Conservation (phyloP, 768 basidiomycete genomes). For the Strobilomyces confusus region DNA sequence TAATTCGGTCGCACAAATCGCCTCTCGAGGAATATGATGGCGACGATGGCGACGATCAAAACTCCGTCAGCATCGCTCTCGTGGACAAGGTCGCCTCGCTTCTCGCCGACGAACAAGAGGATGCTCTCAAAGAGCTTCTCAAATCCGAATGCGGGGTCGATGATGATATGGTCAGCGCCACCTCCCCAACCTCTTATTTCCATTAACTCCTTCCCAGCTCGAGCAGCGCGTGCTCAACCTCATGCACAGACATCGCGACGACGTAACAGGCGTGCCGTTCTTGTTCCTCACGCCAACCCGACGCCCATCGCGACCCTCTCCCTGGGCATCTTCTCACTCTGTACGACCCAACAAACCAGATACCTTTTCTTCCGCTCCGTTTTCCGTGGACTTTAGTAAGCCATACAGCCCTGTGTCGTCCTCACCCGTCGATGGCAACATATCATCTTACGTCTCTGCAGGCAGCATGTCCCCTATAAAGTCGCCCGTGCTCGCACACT, state of each 20-base stretch:
- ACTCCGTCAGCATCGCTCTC: slow-evolving; percentile 53
- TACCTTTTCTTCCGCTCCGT: slow-evolving; percentile 72
- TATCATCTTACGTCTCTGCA: slow-evolving; percentile 54
- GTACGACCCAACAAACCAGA: slow-evolving; percentile 68
- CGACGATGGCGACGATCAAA: slow-evolving; percentile 54
- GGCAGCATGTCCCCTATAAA: slow-evolving; percentile 54
- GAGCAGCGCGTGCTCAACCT: slow-evolving; percentile 90
- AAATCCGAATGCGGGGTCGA: slow-evolving; percentile 67
- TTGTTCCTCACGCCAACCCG: slow-evolving; percentile 77
- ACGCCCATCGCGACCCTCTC: slow-evolving; percentile 78
- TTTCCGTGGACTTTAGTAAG: slow-evolving; percentile 67
- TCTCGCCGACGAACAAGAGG: slow-evolving; percentile 81
- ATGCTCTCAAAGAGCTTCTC: slow-evolving; percentile 74
- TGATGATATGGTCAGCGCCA: slow-evolving; percentile 56
- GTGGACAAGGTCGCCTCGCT: slow-evolving; percentile 69
- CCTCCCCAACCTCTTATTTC: slow-evolving; percentile 14
- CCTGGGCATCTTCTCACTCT: slow-evolving; percentile 71
- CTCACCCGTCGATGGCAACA: slow-evolving; percentile 58
- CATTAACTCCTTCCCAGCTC: slow-evolving; percentile 42
- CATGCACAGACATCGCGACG: slow-evolving; percentile 94
- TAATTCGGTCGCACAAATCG: slow-evolving; percentile 69
- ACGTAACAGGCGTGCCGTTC: slow-evolving; percentile 77
- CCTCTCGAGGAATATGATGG: slow-evolving; percentile 50
- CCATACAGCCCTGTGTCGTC: slow-evolving; percentile 79
- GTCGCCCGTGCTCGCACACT: slow-evolving; percentile 61